Conservation (phyloP, 306 rosid genomes). For the Spatholobus suberectus region DNA sequence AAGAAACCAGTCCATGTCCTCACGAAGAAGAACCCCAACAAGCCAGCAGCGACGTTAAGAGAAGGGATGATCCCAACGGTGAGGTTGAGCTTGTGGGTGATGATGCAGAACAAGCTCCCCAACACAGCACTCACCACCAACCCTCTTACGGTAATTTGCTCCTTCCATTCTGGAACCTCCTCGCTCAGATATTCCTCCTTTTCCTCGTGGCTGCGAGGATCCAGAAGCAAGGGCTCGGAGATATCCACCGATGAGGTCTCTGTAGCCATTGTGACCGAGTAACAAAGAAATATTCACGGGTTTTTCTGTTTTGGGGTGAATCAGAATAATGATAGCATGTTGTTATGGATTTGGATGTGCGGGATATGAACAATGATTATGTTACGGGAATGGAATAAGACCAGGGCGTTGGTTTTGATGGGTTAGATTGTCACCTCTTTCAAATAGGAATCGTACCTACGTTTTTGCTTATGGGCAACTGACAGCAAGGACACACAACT, state of each 20-base stretch:
- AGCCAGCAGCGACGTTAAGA: slow-evolving; percentile 79
- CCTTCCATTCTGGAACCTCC: slow-evolving; percentile 77
- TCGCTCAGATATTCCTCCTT: slow-evolving; percentile 36
- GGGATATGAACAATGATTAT: background rate
- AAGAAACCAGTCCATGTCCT: slow-evolving; percentile 78
- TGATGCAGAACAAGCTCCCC: slow-evolving; percentile 82
- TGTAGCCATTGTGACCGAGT: slow-evolving; percentile 53
- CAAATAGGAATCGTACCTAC: too few species aligned
- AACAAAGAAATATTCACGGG: background rate
- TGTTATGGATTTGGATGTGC: background rate
- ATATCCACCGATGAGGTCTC: slow-evolving; percentile 57
- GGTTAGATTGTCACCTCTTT: background rate
- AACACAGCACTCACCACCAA: slow-evolving; percentile 75
- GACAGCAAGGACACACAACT: background rate
- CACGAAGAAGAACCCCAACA: slow-evolving; percentile 87
- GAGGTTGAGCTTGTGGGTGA: slow-evolving; percentile 86
- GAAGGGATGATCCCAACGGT: slow-evolving; percentile 95
- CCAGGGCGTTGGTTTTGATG: background rate
- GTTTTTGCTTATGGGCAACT: background rate
- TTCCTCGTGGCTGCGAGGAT: background rate
- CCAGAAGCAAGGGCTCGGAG: slow-evolving; percentile 59
- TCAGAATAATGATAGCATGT: background rate
- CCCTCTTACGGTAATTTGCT: slow-evolving; percentile 93
- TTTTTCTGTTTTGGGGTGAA: background rate
- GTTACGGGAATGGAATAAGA: background rate